Percentiles rank a stretch among this genome's conserved stretches.
phyloP scores from a whole-genome alignment of 2,329 filamentous ascomycete species.

The Ambrosiella cleistominuta region DNA sequence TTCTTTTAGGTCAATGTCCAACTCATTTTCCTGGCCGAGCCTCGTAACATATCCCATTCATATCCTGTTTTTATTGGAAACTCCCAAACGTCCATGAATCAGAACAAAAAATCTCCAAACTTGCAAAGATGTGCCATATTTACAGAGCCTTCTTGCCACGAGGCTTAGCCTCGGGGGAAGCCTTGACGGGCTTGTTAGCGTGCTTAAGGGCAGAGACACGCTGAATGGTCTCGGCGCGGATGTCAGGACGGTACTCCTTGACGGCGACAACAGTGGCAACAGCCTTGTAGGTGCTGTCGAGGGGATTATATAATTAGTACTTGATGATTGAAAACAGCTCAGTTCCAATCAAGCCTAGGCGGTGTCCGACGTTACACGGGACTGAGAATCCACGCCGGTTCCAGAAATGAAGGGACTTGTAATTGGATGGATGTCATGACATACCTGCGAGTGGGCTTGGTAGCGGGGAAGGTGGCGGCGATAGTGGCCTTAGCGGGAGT shows the following conservation, averaged over 20 bases:
- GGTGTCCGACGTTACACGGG: neutral
- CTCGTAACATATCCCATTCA: neutral
- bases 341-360: neutral
- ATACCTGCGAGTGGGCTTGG: constrained; percentile 57
- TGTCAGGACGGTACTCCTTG: constrained; percentile 67
- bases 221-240: constrained; percentile 62
- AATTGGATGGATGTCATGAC: neutral
- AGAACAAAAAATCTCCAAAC: constrained; percentile 10
- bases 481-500: constrained; percentile 52
- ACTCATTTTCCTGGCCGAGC: constrained; percentile 5
- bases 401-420: too few species aligned
- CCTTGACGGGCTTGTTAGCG: constrained; percentile 65
- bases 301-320: neutral
- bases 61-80: constrained; percentile 8
- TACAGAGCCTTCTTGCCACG: constrained; percentile 53
- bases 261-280: constrained; percentile 71
- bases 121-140: constrained; percentile 7
- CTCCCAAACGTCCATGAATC: constrained; percentile 3
- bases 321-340: neutral
- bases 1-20: constrained; percentile 8
- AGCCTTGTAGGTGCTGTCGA: constrained; percentile 63
- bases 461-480: constrained; percentile 51
- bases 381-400: neutral
- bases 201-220: constrained; percentile 72
- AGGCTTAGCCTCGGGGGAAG: constrained; percentile 52